Evolutionary conservation across 768 basidiomycete genomes (phyloP).

Genomic region (Psilocybe cubensis): DNA sequence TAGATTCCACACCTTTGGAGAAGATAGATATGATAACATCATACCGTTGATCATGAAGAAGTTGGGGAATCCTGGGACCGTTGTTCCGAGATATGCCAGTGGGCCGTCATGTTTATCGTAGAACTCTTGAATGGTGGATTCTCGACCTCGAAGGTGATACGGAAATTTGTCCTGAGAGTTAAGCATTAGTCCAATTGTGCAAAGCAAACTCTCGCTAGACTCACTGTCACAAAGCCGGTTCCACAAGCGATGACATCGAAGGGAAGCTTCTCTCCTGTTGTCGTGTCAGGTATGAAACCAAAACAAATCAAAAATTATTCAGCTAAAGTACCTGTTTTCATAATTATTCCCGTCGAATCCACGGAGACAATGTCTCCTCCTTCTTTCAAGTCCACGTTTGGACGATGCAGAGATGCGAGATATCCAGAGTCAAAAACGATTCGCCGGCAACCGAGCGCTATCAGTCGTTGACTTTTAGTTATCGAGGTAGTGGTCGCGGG

Average conservation of each 20-base stretch:
- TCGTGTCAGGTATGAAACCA: neutral
- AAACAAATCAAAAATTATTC: neutral
- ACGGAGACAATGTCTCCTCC: constrained; percentile 44
- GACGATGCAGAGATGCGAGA: constrained; percentile 44
- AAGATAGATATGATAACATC: neutral
- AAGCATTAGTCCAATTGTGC: neutral
- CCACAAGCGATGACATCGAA: constrained; percentile 46
- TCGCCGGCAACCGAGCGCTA: constrained; percentile 58
- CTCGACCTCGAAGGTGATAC: constrained; percentile 32
- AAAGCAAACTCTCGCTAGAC: neutral
- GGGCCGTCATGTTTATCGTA: constrained; percentile 42
- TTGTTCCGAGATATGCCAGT: constrained; percentile 47
- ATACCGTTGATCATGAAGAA: constrained; percentile 44
- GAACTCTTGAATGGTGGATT: constrained; percentile 40
- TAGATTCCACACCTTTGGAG: neutral
- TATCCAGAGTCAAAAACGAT: constrained; percentile 53
- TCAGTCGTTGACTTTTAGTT: neutral
- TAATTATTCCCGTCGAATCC: constrained; percentile 45
- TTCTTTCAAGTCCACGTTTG: constrained; percentile 46
- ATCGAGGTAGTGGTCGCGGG: neutral
- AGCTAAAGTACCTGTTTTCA: constrained; percentile 36
- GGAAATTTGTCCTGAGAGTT: constrained; percentile 39
- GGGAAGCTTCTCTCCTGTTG: constrained; percentile 33
- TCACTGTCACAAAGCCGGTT: constrained; percentile 35
- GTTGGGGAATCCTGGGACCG: constrained; percentile 50